Conservation (phyloP, 2,329 filamentous ascomycete genomes). For the Scorias spongiosa region DNA sequence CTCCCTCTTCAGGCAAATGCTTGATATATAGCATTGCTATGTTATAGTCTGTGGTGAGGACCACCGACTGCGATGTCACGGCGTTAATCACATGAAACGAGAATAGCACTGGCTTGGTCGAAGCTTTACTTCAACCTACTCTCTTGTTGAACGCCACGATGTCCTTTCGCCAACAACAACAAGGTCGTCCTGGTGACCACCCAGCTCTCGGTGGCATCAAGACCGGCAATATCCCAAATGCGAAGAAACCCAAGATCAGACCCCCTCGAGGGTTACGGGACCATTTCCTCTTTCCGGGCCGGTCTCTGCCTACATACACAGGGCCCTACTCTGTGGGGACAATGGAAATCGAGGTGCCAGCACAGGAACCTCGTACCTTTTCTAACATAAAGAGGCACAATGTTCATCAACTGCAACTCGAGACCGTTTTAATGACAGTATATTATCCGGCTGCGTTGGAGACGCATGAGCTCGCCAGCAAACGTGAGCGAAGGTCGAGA, state of each 20-base stretch:
- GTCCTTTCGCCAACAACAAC: background rate
- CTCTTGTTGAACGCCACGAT: background rate
- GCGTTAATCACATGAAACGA: too few relatives aligned
- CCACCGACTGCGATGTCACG: too few relatives aligned
- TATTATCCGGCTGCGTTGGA: conserved; percentile 44
- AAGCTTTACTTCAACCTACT: too few relatives aligned
- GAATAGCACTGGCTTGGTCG: too few relatives aligned
- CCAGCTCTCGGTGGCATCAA: conserved; percentile 7
- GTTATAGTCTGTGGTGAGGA: too few relatives aligned
- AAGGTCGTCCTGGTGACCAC: conserved; percentile 1
- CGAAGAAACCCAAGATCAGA: conserved; percentile 33
- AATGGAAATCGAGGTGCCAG: conserved; percentile 43
- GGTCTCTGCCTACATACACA: conserved; percentile 34
- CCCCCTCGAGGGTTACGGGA: conserved; percentile 34
- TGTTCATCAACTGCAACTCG: conserved; percentile 34
- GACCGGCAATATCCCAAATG: conserved; percentile 22
- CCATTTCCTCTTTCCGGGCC: conserved; percentile 27
- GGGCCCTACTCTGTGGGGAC: conserved; percentile 37
- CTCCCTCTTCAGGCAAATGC: too few relatives aligned
- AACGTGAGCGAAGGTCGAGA: conserved; percentile 25
- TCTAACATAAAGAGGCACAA: conserved; percentile 35
- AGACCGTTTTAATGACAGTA: conserved; percentile 49
- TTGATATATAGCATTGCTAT: too few relatives aligned
- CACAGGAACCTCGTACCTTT: conserved; percentile 30
- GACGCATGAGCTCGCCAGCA: conserved; percentile 13